Base-by-base conservation (phyloP, 164 flowering plant species). In the Hamamelis virginiana region DNA sequence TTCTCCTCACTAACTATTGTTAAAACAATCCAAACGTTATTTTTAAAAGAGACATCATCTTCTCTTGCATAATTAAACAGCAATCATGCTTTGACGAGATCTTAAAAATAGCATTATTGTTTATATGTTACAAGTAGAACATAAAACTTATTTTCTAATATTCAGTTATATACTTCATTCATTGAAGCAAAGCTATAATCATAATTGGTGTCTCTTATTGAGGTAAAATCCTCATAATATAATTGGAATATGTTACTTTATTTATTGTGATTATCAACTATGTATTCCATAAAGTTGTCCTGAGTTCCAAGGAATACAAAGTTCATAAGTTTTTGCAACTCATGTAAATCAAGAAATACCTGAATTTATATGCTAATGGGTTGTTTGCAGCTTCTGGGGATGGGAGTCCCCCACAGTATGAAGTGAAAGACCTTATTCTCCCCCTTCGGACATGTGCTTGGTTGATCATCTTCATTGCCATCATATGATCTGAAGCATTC, bases 391-490 rank as follows among this genome's bases (percentile, higher is more conserved):
- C 94, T 44, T 80, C 85, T 25, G 98, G 99, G 61, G 99, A 92
- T 72, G 99, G 99, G 69, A 95, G 90, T 48, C 98, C 99, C 0
- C 98, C 99, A 80, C 99, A 95, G 76, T 90, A 89, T 46, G 99
- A 95, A 67, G 80, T 78, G 73, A 95, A 95, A 48, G 98, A 92
- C 81, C 69, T 81, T 63, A 95, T 81, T 79, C 51, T 91, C 14
- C 97, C 97, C 5, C 79, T 79, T 62, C 71, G 76, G 46, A 43
- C 66, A 81, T 87, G 97, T 69, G 92, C 94, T 62, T 91, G 75
- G 66, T 91, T 65, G 72, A 95, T 91, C 92, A 96, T 90, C 81
- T 91, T 96, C 99, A 93, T 96, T 61, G 98, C 98, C 97, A 96
- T 82, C 99, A 96, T 96, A 77, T 96, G 99, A 87, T 96, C 99